phyloP scores from a whole-genome alignment of 257 asterid species.

The Lantana camara region DNA sequence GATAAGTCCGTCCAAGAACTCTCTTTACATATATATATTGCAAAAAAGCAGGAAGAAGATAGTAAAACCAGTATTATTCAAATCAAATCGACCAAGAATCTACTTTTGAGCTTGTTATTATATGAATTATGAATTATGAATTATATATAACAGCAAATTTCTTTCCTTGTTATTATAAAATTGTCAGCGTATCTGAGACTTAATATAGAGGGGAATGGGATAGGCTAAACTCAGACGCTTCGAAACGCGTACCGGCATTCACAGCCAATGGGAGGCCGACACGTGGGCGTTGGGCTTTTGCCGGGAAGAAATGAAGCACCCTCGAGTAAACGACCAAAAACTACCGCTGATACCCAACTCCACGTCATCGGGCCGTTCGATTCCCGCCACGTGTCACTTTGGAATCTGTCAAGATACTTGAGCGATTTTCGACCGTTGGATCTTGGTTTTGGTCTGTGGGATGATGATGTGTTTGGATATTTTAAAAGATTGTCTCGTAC shows the following conservation, averaged over 20 bases:
- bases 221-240: slow-evolving; percentile 37
- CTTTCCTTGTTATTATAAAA: too few species aligned
- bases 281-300: slow-evolving; percentile 21
- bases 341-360: slow-evolving; percentile 22
- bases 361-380: neutral
- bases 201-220: neutral
- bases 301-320: slow-evolving; percentile 26
- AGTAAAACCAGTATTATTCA: neutral
- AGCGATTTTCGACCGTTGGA: neutral
- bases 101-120: slow-evolving; percentile 33
- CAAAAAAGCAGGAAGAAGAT: neutral
- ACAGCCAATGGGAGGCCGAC: slow-evolving; percentile 26
- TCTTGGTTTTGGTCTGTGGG: neutral
- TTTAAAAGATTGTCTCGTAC: too few species aligned
- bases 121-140: too few species aligned
- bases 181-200: slow-evolving; percentile 5
- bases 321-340: slow-evolving; percentile 28
- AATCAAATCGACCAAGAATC: slow-evolving; percentile 37
- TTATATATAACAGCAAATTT: neutral
- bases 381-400: slow-evolving; percentile 2
- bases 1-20: neutral
- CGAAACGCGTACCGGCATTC: slow-evolving; percentile 20
- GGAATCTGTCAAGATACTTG: neutral
- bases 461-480: too few species aligned
- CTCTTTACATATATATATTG: slow-evolving; percentile 19